Evolutionary conservation across 164 flowering plant species (phyloP).

Genomic region (Magnolia sinica): DNA sequence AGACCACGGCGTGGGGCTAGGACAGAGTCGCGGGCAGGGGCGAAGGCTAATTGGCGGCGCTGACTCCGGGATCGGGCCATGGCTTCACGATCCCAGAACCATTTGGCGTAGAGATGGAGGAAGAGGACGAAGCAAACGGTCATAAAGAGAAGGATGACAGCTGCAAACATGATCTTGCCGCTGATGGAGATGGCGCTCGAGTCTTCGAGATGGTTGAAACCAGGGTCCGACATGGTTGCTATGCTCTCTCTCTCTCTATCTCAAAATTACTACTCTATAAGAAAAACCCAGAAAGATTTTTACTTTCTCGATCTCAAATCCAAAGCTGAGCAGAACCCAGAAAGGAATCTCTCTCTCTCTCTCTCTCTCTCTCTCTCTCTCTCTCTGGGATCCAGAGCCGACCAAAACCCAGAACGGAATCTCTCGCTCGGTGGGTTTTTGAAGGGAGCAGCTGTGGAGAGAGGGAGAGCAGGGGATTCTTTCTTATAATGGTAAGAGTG

Average conservation of each 20-base stretch:
- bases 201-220: neutral
- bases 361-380: neutral
- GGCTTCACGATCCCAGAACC: conserved; percentile 50
- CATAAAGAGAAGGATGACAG: conserved; percentile 51
- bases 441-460: too few relatives aligned
- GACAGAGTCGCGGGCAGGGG: conserved; percentile 33
- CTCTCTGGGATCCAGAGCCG: neutral
- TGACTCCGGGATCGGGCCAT: neutral
- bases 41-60: conserved; percentile 43
- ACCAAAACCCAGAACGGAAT: neutral
- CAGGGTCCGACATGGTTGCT: neutral
- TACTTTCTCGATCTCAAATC: neutral
- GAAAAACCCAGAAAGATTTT: neutral
- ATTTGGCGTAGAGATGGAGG: conserved; percentile 74
- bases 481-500: too few relatives aligned
- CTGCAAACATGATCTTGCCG: conserved; percentile 57
- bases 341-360: neutral
- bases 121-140: conserved; percentile 54
- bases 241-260: neutral
- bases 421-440: neutral
- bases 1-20: conserved; percentile 7
- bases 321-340: conserved; percentile 4
- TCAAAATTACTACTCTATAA: too few relatives aligned
- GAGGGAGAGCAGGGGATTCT: too few relatives aligned
- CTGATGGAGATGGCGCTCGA: conserved; percentile 22